Conservation (phyloP, 106 monocot species). For the Ottelia alismoides region DNA sequence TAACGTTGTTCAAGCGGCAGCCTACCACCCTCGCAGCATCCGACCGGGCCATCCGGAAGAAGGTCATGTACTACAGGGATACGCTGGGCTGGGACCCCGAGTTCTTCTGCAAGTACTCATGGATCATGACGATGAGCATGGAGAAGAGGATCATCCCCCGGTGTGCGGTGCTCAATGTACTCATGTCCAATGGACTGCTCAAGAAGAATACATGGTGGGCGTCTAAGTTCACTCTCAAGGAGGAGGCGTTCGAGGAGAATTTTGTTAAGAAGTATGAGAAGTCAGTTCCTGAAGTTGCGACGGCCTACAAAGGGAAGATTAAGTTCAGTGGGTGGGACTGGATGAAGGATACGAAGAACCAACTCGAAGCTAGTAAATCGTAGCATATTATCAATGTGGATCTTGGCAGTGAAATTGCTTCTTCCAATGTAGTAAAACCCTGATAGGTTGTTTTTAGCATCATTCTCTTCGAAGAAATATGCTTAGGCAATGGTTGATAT, state of each 20-base stretch:
- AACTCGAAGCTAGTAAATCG: no score
- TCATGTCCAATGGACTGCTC: not conserved
- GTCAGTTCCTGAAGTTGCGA: not conserved
- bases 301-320: slow-evolving; percentile 1
- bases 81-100: not conserved
- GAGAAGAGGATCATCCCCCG: slow-evolving; percentile 8
- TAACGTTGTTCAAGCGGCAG: not conserved
- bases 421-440: no score
- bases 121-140: not conserved
- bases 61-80: not conserved
- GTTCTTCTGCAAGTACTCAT: not conserved
- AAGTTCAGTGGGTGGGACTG: not conserved
- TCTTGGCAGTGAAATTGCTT: no score
- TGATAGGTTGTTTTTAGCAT: no score
- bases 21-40: not conserved
- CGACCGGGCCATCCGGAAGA: not conserved
- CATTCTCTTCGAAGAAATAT: no score
- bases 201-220: not conserved
- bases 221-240: not conserved
- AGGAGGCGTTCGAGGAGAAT: not conserved
- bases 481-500: no score
- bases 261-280: slow-evolving; percentile 6
- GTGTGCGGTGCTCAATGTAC: slow-evolving; percentile 3
- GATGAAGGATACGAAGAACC: no score
- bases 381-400: no score